Conservation (phyloP, 164 flowering plant species). For the Nelumbo lutea region DNA sequence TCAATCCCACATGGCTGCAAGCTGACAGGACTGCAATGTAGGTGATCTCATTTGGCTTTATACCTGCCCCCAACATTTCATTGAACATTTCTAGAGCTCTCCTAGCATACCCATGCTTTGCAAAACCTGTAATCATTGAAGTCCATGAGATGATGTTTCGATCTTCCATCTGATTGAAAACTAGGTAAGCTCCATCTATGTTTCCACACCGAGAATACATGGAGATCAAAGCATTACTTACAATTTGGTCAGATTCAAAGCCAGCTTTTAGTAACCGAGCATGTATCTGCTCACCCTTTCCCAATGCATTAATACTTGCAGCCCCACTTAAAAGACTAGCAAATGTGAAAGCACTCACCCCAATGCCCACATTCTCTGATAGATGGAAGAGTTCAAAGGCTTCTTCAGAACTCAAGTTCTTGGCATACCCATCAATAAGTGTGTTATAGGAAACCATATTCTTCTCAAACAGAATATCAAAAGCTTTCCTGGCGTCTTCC, state of each 20-base stretch:
- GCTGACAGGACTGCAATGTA: conserved; percentile 77
- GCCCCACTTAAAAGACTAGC: conserved; percentile 81
- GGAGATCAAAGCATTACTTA: conserved; percentile 64
- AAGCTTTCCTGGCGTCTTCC: conserved; percentile 74
- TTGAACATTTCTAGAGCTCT: conserved; percentile 54
- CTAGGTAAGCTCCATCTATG: conserved; percentile 56
- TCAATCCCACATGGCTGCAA: conserved; percentile 77
- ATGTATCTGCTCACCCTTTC: conserved; percentile 77
- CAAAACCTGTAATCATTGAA: conserved; percentile 77
- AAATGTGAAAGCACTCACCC: conserved; percentile 49
- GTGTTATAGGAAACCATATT: conserved; percentile 65
- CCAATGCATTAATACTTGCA: conserved; percentile 57
- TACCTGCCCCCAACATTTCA: conserved; percentile 45
- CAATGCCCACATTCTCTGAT: conserved; percentile 40
- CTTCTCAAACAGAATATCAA: conserved; percentile 68
- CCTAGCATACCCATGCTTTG: conserved; percentile 72
- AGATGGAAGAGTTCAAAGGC: conserved; percentile 50
- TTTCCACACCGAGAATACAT: conserved; percentile 86
- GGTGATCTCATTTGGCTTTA: conserved; percentile 72
- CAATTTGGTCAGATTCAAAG: conserved; percentile 32
- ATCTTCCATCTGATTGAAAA: conserved; percentile 46
- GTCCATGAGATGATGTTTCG: conserved; percentile 81
- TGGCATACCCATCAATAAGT: conserved; percentile 58
- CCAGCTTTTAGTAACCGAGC: conserved; percentile 61
- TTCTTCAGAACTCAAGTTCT: conserved; percentile 44